Evolutionary conservation across 2,329 filamentous ascomycete genomes (phyloP).

Genomic region (Calcarisporium arbuscula): DNA sequence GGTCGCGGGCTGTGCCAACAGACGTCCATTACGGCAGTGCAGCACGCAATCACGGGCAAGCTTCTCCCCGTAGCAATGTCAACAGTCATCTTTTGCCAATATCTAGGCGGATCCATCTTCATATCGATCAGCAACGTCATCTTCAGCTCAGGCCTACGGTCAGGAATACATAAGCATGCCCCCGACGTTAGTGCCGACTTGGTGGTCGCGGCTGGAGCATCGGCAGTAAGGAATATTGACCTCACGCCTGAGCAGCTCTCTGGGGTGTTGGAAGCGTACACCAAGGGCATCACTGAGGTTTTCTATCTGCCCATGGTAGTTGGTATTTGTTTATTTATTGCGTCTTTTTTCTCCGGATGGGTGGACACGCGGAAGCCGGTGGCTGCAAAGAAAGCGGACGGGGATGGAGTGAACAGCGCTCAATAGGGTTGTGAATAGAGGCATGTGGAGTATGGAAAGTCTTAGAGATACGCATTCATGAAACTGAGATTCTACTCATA

Average conservation of each 20-base stretch:
- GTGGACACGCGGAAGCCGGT: conserved; percentile 4
- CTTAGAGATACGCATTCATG: too few relatives aligned
- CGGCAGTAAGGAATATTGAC: neutral
- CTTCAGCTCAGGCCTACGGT: conserved; percentile 7
- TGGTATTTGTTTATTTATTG: neutral
- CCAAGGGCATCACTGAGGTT: neutral
- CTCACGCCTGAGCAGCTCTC: neutral
- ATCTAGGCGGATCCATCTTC: conserved; percentile 11
- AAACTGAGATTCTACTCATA: too few relatives aligned
- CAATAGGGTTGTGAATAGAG: too few relatives aligned
- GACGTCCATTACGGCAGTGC: neutral
- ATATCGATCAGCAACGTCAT: conserved; percentile 13
- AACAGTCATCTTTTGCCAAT: conserved; percentile 3
- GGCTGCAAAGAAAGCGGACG: too few relatives aligned
- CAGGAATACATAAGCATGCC: neutral
- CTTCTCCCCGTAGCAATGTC: conserved; percentile 5
- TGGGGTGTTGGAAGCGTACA: neutral
- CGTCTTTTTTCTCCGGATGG: conserved; percentile 1
- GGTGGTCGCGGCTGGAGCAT: conserved; percentile 1
- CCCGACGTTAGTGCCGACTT: neutral
- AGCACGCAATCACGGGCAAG: neutral
- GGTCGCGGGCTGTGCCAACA: conserved; percentile 8
- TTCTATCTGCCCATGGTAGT: conserved; percentile 2
- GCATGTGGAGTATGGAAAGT: too few relatives aligned
- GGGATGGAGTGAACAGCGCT: too few relatives aligned